phyloP scores from a whole-genome alignment of 2,329 filamentous ascomycete genomes.

The Ophiostoma populinum region DNA sequence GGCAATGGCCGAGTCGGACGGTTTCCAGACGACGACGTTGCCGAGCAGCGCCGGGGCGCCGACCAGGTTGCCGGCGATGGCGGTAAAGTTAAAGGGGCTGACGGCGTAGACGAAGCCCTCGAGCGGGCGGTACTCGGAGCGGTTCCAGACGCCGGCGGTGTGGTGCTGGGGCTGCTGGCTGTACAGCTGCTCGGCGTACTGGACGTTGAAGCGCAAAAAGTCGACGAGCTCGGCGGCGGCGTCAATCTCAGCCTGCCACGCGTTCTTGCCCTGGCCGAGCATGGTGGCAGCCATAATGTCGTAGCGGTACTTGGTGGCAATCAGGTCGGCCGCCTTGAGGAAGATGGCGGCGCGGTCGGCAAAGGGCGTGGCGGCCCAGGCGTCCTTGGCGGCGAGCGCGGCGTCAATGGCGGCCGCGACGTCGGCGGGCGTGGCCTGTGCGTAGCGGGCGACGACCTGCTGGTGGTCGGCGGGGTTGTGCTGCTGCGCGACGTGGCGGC shows the following conservation, averaged over 20 bases:
- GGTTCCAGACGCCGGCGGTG: constrained; percentile 74
- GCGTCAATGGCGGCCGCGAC: constrained; percentile 67
- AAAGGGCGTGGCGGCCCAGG: constrained; percentile 78
- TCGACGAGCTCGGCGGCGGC: constrained; percentile 82
- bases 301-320: constrained; percentile 85
- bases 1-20: constrained; percentile 75
- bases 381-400: constrained; percentile 68
- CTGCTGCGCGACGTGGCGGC: constrained; percentile 49
- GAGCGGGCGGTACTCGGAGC: constrained; percentile 73
- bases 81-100: constrained; percentile 93
- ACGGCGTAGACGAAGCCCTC: constrained; percentile 94
- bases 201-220: constrained; percentile 86
- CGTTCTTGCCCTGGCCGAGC: constrained; percentile 94
- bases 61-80: constrained; percentile 76
- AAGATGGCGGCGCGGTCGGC: constrained; percentile 84
- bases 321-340: constrained; percentile 84
- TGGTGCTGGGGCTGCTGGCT: constrained; percentile 74
- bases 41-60: constrained; percentile 74
- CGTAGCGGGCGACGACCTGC: constrained; percentile 63
- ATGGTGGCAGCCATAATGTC: constrained; percentile 94
- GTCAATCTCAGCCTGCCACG: constrained; percentile 98
- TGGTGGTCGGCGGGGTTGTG: constrained; percentile 70
- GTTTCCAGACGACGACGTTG: constrained; percentile 95
- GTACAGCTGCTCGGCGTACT: constrained; percentile 85
- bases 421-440: constrained; percentile 60